phyloP scores from a whole-genome alignment of 352 stramenopile species.

The Globisporangium paroecandrum region DNA sequence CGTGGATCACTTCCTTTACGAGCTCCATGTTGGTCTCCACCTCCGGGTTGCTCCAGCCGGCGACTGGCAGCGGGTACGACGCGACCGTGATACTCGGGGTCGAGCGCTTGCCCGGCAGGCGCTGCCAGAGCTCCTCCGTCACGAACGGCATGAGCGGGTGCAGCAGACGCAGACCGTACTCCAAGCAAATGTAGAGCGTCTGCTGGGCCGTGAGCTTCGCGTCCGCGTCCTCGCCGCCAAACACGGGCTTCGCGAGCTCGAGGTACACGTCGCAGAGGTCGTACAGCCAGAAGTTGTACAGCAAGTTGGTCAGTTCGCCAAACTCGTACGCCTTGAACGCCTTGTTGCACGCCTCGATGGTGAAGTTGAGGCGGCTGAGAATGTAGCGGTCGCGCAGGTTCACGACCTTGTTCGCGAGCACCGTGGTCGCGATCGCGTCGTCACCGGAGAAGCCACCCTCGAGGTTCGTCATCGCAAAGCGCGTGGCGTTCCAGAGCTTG shows the following conservation, averaged over 20 bases:
- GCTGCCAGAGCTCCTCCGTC: conserved; percentile 93
- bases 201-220: conserved; percentile 79
- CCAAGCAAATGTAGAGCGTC: conserved; percentile 83
- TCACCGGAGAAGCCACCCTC: conserved; percentile 64
- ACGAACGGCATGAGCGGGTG: conserved; percentile 99
- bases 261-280: conserved; percentile 99
- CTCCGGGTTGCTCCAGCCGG: conserved; percentile 83
- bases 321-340: conserved; percentile 95
- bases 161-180: conserved; percentile 87
- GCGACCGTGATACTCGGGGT: conserved; percentile 76
- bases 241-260: conserved; percentile 98
- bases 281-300: conserved; percentile 99
- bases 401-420: conserved; percentile 67
- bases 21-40: conserved; percentile 92
- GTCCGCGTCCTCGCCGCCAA: conserved; percentile 74
- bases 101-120: conserved; percentile 67
- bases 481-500: conserved; percentile 99
- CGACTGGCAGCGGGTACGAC: conserved; percentile 68
- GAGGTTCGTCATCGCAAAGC: conserved; percentile 97
- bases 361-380: conserved; percentile 76
- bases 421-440: conserved; percentile 48
- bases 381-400: conserved; percentile 76
- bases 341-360: conserved; percentile 72
- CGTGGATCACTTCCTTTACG: conserved; percentile 94
- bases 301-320: conserved; percentile 90